Conservation (phyloP, 225 moss, liverwort and hornwort species). For the Physcomitrellopsis africana region DNA sequence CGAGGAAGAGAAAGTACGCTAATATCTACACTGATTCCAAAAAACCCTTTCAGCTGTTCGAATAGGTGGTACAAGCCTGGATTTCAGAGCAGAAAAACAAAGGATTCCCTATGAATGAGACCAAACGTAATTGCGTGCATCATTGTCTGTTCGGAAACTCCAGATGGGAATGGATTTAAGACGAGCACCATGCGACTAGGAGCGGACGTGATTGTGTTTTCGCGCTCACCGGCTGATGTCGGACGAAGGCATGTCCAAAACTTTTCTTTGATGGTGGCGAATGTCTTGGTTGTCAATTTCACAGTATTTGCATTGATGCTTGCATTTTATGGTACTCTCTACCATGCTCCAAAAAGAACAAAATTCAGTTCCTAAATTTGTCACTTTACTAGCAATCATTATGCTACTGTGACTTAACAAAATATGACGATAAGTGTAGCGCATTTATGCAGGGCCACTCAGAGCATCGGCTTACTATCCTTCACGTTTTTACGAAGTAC, state of each 20-base stretch:
- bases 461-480: conserved; percentile 47
- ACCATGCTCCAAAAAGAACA: not conserved
- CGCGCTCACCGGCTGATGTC: conserved; percentile 45
- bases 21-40: too few species aligned
- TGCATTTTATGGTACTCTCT: not conserved
- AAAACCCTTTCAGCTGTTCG: too few species aligned
- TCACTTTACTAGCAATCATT: not conserved
- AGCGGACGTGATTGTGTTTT: conserved; percentile 78
- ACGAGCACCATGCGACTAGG: conserved; percentile 85
- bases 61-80: too few species aligned
- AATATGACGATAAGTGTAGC: not conserved
- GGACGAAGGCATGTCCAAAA: conserved; percentile 29
- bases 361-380: not conserved
- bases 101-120: not conserved
- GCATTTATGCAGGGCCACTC: conserved; percentile 36
- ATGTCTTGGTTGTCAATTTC: conserved; percentile 3
- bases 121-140: not conserved
- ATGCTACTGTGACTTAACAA: not conserved
- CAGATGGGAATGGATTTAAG: conserved; percentile 84
- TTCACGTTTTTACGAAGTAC: conserved; percentile 42
- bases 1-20: too few species aligned
- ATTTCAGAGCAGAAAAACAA: too few species aligned
- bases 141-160: not conserved
- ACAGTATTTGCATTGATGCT: not conserved
- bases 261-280: not conserved